Evolutionary conservation across 495 filamentous ascomycete genomes (phyloP), one percentile per base, ranked within the genome.

Genomic region (Platismatia glauca): DNA sequence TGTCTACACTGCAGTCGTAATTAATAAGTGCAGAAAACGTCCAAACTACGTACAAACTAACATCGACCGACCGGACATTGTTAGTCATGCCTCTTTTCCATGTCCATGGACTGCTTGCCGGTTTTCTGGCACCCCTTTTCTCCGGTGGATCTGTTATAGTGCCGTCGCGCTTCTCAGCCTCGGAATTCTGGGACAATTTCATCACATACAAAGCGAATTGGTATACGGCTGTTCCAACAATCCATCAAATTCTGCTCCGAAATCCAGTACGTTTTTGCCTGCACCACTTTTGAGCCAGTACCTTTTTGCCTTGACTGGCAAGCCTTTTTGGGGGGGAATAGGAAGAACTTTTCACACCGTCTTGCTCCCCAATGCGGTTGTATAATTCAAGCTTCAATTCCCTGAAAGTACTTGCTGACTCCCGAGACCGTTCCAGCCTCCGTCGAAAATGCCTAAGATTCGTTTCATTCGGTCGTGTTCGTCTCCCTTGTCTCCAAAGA

Each of bases 71-170:
- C 73, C 81, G 89, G 38, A 93, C 89, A 41, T 84, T 89, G 74
- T 80, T 95, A n/a, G 89, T 95, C 55, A 95, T 93, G 90, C 89
- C 89, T 12, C 79, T 95, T 5, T 93, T 93, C 79, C 89, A 95
- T 73, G 89, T 95, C 61, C 90, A 92, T 71, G 90, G 89, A 31
- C 80, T 95, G 4, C 79, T 92, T 7, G 90, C 89, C 43, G 88
- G 83, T 31, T 85, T 93, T 66, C 78, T 95, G 11, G 87, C 89
- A 9, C 87, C 89, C 7, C 80, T 95, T 1, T 76, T 75, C 61
- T 85, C 85, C 11, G 86, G 86, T 34, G 87, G 89, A 46, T 89
- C 87, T 20, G 84, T 90, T 62, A 79, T 91, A 63, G 82, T 91
- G 9, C 88, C 89, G 1, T 57, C 76, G 24, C 83, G 83, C 64